Conservation (phyloP, 108 stramenopile genomes). For the Skeletonema menzelii region DNA sequence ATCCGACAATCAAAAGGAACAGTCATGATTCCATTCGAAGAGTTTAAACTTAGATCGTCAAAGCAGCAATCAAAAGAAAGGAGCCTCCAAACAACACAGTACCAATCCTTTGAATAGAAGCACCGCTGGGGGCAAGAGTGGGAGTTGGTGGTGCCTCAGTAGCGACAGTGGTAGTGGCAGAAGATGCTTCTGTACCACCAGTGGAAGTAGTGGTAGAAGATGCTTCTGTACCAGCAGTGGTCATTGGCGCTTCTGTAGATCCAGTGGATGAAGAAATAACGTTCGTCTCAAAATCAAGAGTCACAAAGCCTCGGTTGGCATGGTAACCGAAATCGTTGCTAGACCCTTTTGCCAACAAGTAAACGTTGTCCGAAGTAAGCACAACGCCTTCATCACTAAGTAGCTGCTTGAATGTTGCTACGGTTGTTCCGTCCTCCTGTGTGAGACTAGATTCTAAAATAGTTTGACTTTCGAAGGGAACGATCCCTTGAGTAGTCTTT, state of each 20-base stretch:
- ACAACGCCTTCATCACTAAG: slow-evolving; percentile 37
- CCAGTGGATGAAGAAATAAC: neutral
- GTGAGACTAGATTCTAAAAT: slow-evolving; percentile 44
- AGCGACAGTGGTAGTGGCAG: too few relatives aligned
- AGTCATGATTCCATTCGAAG: neutral
- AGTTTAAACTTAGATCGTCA: neutral
- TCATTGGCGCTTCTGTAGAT: neutral
- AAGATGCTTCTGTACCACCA: neutral
- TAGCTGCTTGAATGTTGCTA: slow-evolving; percentile 54
- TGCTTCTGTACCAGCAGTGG: neutral
- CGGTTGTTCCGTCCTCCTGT: slow-evolving; percentile 45
- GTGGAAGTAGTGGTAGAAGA: neutral
- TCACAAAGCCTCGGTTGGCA: neutral
- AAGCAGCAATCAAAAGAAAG: neutral
- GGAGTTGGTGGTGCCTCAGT: neutral
- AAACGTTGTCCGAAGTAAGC: neutral
- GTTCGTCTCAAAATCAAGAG: slow-evolving; percentile 17
- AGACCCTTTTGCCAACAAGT: neutral
- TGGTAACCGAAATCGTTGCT: slow-evolving; percentile 19
- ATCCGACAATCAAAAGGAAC: neutral
- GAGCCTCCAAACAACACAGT: neutral
- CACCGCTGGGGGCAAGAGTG: slow-evolving; percentile 1
- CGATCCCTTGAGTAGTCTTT: slow-evolving; percentile 15
- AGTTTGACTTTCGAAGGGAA: slow-evolving; percentile 44
- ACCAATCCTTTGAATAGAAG: neutral